Percentiles rank a stretch among this genome's conserved stretches.
phyloP scores from a whole-genome alignment of 176 grass and related monocot genomes.

The Cymbopogon citratus region DNA sequence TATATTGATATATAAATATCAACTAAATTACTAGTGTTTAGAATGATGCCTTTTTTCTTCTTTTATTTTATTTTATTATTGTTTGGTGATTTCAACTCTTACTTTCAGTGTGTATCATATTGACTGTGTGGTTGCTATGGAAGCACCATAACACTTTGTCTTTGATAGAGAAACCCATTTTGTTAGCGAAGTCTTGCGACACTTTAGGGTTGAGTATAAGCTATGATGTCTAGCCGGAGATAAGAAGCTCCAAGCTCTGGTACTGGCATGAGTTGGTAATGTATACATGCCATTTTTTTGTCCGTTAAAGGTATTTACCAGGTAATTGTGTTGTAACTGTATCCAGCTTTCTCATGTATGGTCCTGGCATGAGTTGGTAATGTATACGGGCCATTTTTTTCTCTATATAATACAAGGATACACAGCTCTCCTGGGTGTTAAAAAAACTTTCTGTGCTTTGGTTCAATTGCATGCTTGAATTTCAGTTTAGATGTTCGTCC shows the following conservation, averaged over 20 bases:
- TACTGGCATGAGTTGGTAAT: neutral
- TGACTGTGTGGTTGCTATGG: neutral
- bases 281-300: no score
- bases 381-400: neutral
- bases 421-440: neutral
- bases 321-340: neutral
- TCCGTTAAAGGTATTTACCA: neutral
- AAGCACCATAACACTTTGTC: neutral
- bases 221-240: neutral
- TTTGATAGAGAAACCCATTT: neutral
- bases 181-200: neutral
- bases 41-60: neutral
- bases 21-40: neutral
- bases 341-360: neutral
- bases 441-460: neutral
- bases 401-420: neutral
- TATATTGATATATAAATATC: no score
- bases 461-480: neutral
- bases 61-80: neutral
- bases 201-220: neutral
- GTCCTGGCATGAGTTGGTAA: neutral
- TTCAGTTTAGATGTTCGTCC: neutral
- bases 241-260: neutral
- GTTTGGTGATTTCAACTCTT: neutral
- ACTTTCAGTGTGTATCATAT: neutral